These are phyloP conservation scores for Kluyveromyces aestuarii DNA, from an alignment of 805 yeast species.

Conservation along the genomic window DNA sequence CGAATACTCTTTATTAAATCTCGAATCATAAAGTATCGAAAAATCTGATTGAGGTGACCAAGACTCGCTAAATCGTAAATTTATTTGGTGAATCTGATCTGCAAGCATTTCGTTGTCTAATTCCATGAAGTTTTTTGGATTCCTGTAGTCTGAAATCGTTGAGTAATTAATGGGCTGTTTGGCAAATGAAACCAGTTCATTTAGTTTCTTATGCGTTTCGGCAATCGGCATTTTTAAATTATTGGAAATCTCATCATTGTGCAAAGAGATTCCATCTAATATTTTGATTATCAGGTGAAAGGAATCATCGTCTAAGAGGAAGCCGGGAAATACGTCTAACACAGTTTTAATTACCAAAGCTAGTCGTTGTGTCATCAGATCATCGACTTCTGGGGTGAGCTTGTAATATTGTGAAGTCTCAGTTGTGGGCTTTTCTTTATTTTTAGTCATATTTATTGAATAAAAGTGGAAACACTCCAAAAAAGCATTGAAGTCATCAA, in stretches of 20 bases:
- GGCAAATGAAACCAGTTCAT: slow-evolving; percentile 27
- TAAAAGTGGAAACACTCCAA: slow-evolving; percentile 38
- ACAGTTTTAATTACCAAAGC: slow-evolving; percentile 47
- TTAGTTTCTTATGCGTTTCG: slow-evolving; percentile 39
- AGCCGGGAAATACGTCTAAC: slow-evolving; percentile 54
- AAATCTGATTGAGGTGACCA: slow-evolving; percentile 83
- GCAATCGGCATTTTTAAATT: slow-evolving; percentile 45
- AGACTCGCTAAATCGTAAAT: slow-evolving; percentile 47
- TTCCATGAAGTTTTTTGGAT: slow-evolving; percentile 43
- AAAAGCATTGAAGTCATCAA: slow-evolving; percentile 38
- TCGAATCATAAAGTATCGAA: slow-evolving; percentile 54
- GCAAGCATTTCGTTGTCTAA: slow-evolving; percentile 48
- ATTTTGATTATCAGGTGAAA: slow-evolving; percentile 50
- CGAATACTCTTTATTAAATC: slow-evolving; percentile 23
- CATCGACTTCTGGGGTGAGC: slow-evolving; percentile 28
- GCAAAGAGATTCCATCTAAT: slow-evolving; percentile 37
- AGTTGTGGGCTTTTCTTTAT: slow-evolving; percentile 15
- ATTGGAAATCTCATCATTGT: slow-evolving; percentile 42
- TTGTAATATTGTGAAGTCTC: slow-evolving; percentile 15
- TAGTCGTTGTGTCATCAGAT: slow-evolving; percentile 41
- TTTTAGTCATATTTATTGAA: slow-evolving; percentile 29
- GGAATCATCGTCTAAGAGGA: slow-evolving; percentile 53
- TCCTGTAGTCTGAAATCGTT: slow-evolving; percentile 20
- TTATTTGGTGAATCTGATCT: slow-evolving; percentile 54
- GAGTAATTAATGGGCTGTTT: slow-evolving; percentile 1